phyloP scores from a whole-genome alignment of 257 asterid species.

The Verbascum thapsus region DNA sequence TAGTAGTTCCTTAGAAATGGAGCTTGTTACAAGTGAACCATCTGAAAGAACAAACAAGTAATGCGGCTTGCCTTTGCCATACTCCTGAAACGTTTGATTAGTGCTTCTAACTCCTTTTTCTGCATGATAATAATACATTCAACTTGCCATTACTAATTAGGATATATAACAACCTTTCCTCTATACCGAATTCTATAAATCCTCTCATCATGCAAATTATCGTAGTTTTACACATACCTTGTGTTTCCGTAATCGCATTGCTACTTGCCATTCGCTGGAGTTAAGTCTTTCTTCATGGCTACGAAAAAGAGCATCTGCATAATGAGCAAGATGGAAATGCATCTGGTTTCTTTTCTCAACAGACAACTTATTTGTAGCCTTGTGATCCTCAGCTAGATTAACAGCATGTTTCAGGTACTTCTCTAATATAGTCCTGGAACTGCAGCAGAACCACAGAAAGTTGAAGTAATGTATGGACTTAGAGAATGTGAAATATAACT shows the following conservation, averaged over 20 bases:
- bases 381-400: conserved; percentile 68
- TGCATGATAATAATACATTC: conserved; percentile 41
- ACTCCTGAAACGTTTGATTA: conserved; percentile 69
- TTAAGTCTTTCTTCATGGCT: conserved; percentile 89
- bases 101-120: conserved; percentile 90
- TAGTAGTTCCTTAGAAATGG: conserved; percentile 12
- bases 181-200: conserved; percentile 28
- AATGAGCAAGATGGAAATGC: conserved; percentile 98
- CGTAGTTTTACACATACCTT: conserved; percentile 52
- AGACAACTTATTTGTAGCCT: conserved; percentile 53
- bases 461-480: conserved; percentile 14
- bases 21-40: conserved; percentile 21
- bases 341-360: conserved; percentile 75
- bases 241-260: conserved; percentile 75
- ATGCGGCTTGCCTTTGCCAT: conserved; percentile 62
- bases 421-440: conserved; percentile 92
- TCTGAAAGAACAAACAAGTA: conserved; percentile 20
- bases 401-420: conserved; percentile 94
- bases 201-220: conserved; percentile 5
- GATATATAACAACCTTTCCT: conserved; percentile 13
- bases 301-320: conserved; percentile 95
- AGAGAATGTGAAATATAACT: background rate
- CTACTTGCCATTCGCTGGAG: conserved; percentile 97
- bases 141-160: conserved; percentile 26
- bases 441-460: conserved; percentile 45